Base-by-base conservation (phyloP, 306 rosid genomes). In the Acacia crassicarpa region DNA sequence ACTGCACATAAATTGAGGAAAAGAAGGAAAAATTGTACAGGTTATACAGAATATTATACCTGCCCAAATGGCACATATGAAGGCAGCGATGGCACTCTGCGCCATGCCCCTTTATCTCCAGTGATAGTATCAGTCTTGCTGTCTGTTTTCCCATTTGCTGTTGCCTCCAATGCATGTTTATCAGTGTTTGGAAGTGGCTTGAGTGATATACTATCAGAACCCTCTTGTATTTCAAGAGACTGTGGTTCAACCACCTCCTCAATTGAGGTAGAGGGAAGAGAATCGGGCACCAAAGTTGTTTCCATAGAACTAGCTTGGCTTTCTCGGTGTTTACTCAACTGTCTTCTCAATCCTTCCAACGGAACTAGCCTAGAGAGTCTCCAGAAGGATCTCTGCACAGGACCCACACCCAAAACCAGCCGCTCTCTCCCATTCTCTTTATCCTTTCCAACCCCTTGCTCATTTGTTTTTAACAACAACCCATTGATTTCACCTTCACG, bases 61-160 rank as follows among this genome's bases (percentile, higher is more conserved):
- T 95, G 91, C 63, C 98, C 99, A 54, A 95, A 95, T 84, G 99
- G 99, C 48, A 95, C 95, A 77, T 95, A 95, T 38, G 98, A 95
- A 86, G 99, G 99, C 82, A 95, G 90, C 75, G 90, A 95, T 46
- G 99, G 98, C 77, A 92, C 94, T 83, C 86, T 87, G 22, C 85
- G 90, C 99, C 99, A 95, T 53, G 83, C 83, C 83, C 87, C 72
- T 48, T 81, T 88, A 85, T 87, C 92, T 82, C 83, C 94, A 72
- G 65, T 83, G 62, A 81, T 67, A 4, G 67, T 67, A 78, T 83
- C 62, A 66, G 53, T 83, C 84, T 86, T 91, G 78, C 81, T 82
- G 81, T 83, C 78, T 74, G 83, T 45, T 85, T 85, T 95, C 80
- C 87, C 93, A 88, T 74, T 82, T 70, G 86, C 53, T 66, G 83